Base-by-base conservation (phyloP, 176 grass and related monocot genomes). In the Stipa capillata region DNA sequence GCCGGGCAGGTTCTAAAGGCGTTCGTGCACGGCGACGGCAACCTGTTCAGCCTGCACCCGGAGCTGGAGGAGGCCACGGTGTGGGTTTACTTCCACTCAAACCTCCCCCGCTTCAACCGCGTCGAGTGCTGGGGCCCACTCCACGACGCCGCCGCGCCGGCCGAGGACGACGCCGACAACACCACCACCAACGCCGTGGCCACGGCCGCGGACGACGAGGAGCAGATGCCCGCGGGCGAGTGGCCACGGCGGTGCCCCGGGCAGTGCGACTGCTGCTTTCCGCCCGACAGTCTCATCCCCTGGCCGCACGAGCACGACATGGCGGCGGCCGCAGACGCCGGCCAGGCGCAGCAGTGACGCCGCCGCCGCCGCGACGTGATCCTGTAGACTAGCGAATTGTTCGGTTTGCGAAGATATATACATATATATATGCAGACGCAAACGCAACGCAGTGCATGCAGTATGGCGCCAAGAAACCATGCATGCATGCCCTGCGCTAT, bases 91-190 rank as follows among this genome's bases (percentile, higher is more conserved):
- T 97, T 97, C 88, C 91, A 97, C 61, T 97, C 91, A 63, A 91
- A 89, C 69, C 60, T 91, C 20, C 60, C 83, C 11, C 86, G 90
- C 59, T 99, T 88, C 92, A 89, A 93, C 77, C 88, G 86, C 71
- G 87, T 99, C 36, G 97, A 99, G 80, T 96, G 88, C 90, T 99
- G 97, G 97, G 97, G 97, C 36, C 90, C 90, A 12, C 92, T 99
- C 71, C 59, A 77, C 45, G 84, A 93, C 36, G 94, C 94, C 31
- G 79, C 82, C 18, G 85, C 89, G 0, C 62, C 85, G 0, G 67
- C 85, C 73, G 69, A 56, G n/a, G 77, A 72, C 2, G 47, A 43
- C 4, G 40, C 1, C 11, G 27, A n/a, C n/a, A n/a, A n/a, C n/a
- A n/a, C 13, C 23, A 28, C 50, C 3, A 50, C 53, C 18, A 2